Percentiles rank a stretch among this genome's conserved stretches.
These are phyloP conservation scores for Dichomitus squalens DNA, from an alignment of 1,284 basidiomycete species.

Conservation along the genomic window DNA sequence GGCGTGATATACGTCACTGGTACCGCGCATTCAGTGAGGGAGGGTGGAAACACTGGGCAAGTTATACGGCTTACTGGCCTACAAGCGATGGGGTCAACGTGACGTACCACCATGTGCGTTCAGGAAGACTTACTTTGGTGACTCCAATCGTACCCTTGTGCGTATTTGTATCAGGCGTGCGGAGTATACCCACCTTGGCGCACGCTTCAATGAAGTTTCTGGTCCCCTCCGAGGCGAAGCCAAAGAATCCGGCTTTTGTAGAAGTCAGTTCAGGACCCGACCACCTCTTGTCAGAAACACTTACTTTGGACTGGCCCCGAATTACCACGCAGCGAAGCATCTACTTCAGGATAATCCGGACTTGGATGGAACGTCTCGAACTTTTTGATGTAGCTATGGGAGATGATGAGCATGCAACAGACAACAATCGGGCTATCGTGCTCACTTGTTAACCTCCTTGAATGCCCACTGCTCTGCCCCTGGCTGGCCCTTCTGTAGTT, in stretches of 20 bases:
- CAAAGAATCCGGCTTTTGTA: slow-evolving; percentile 33
- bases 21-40: neutral
- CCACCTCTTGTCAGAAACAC: neutral
- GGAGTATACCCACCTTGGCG: slow-evolving; percentile 47
- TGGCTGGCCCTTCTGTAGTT: slow-evolving; percentile 49
- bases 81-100: neutral
- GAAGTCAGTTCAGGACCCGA: neutral
- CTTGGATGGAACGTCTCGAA: slow-evolving; percentile 58
- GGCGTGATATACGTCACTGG: slow-evolving; percentile 66
- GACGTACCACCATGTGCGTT: neutral
- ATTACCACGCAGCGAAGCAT: slow-evolving; percentile 44
- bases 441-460: slow-evolving; percentile 52
- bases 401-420: neutral
- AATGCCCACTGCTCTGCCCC: slow-evolving; percentile 60
- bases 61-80: neutral
- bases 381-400: slow-evolving; percentile 57
- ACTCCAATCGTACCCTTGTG: slow-evolving; percentile 51
- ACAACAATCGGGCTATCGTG: neutral
- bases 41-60: neutral
- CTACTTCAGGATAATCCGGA: slow-evolving; percentile 46
- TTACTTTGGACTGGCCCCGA: slow-evolving; percentile 50
- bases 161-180: slow-evolving; percentile 53
- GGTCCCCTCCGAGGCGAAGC: slow-evolving; percentile 37
- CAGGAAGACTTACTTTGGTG: slow-evolving; percentile 44
- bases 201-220: slow-evolving; percentile 53